Conservation (phyloP, 495 filamentous ascomycete genomes). For the Trichoderma orchidacearum region DNA sequence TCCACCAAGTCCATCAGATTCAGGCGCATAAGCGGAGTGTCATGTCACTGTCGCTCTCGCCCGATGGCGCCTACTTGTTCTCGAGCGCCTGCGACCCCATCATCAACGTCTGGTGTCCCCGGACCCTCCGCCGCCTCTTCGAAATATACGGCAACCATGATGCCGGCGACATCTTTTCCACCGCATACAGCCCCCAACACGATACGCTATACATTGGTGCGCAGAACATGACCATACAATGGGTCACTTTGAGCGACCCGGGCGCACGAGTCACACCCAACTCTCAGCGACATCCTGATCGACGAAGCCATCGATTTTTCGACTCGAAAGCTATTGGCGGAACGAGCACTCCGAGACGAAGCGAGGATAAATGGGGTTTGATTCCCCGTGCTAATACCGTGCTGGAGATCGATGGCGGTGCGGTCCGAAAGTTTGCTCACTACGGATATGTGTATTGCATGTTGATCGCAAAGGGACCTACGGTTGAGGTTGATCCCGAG, state of each 20-base stretch:
- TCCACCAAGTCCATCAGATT: constrained; percentile 58
- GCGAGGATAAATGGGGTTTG: constrained; percentile 30
- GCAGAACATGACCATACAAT: constrained; percentile 88
- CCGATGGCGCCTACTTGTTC: constrained; percentile 64
- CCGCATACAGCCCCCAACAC: constrained; percentile 65
- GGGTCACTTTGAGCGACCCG: constrained; percentile 34
- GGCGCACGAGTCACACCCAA: constrained; percentile 40
- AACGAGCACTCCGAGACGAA: constrained; percentile 53
- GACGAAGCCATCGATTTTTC: constrained; percentile 85
- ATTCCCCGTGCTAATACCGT: constrained; percentile 41
- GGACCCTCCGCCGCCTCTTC: constrained; percentile 43
- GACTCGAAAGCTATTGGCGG: constrained; percentile 81
- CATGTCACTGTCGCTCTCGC: constrained; percentile 65
- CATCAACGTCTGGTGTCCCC: constrained; percentile 59
- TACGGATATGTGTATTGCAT: constrained; percentile 94
- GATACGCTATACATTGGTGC: constrained; percentile 83
- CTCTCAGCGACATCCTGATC: constrained; percentile 58
- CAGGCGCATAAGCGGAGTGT: constrained; percentile 85
- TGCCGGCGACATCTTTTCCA: constrained; percentile 89
- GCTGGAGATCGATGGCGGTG: constrained; percentile 69
- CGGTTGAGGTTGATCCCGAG: constrained; percentile 44
- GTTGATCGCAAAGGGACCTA: constrained; percentile 56
- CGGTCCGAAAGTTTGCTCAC: constrained; percentile 82
- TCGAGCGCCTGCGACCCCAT: constrained; percentile 90
- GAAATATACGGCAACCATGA: constrained; percentile 90